phyloP scores from a whole-genome alignment of 139 green algal species.

The Ettlia oleoabundans region DNA sequence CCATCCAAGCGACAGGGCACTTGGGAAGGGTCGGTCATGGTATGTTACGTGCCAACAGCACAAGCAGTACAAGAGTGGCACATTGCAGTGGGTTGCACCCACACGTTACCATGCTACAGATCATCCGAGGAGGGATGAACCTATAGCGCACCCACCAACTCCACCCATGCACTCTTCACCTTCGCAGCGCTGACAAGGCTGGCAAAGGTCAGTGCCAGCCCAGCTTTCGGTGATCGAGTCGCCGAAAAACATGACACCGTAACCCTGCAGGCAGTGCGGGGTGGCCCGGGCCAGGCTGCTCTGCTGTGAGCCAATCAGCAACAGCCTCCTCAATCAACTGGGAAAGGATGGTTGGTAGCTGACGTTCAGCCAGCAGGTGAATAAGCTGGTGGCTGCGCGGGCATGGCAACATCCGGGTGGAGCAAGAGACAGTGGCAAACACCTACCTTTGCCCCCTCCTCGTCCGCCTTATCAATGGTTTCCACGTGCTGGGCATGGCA shows the following conservation, averaged over 20 bases:
- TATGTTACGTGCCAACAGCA: too few relatives aligned
- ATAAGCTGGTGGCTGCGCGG: too few relatives aligned
- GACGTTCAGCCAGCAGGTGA: too few relatives aligned
- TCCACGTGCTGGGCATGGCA: conserved; percentile 19
- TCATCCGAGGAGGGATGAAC: background rate
- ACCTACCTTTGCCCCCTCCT: too few relatives aligned
- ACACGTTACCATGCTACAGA: too few relatives aligned
- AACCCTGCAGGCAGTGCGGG: conserved; percentile 26
- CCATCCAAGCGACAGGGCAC: background rate
- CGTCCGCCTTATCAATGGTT: background rate
- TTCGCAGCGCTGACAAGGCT: background rate
- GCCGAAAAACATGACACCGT: conserved; percentile 34
- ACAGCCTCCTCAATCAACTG: background rate
- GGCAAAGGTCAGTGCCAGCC: conserved; percentile 38
- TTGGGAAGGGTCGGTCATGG: background rate
- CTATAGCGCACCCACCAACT: background rate
- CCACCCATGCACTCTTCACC: conserved; percentile 10
- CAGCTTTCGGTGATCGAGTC: conserved; percentile 58
- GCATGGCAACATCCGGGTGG: too few relatives aligned
- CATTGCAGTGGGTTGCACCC: too few relatives aligned
- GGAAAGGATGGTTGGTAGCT: too few relatives aligned
- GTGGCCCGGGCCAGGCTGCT: too few relatives aligned
- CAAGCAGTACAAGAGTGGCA: too few relatives aligned
- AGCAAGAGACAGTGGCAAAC: too few relatives aligned
- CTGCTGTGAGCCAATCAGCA: too few relatives aligned